These are phyloP conservation scores for Kuraishia hungarica DNA, from an alignment of 805 yeast species.

Conservation along the genomic window DNA sequence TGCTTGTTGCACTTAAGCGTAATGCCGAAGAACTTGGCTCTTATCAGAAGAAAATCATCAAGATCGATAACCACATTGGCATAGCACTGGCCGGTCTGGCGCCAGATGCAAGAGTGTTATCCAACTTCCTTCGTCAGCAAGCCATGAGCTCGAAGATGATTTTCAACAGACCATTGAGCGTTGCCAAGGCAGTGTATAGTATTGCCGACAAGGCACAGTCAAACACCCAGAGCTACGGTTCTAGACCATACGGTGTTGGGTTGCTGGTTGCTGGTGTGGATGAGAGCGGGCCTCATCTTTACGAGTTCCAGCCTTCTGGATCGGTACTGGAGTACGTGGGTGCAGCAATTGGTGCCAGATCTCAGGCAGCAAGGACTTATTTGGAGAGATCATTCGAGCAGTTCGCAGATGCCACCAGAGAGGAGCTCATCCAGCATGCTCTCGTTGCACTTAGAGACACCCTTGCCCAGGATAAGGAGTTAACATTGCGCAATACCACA, in stretches of 20 bases:
- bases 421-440: conserved; percentile 77
- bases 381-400: conserved; percentile 77
- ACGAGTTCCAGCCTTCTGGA: conserved; percentile 95
- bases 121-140: conserved; percentile 83
- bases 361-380: conserved; percentile 96
- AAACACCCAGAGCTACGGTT: conserved; percentile 92
- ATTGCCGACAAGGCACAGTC: conserved; percentile 96
- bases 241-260: conserved; percentile 98
- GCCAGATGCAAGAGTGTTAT: conserved; percentile 93
- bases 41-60: conserved; percentile 87
- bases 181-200: conserved; percentile 73
- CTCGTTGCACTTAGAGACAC: conserved; percentile 91
- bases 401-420: conserved; percentile 51
- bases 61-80: conserved; percentile 90
- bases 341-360: conserved; percentile 96
- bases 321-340: conserved; percentile 86
- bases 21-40: conserved; percentile 97
- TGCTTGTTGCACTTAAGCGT: conserved; percentile 87
- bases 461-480: conserved; percentile 86
- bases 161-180: conserved; percentile 77
- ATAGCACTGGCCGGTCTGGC: conserved; percentile 95
- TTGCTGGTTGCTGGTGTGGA: conserved; percentile 84
- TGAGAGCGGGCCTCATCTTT: conserved; percentile 88
- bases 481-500: conserved; percentile 75
- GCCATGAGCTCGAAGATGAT: conserved; percentile 83